These are phyloP conservation scores for Pythium folliculosum DNA, from an alignment of 352 stramenopile genomes.

Conservation along the genomic window DNA sequence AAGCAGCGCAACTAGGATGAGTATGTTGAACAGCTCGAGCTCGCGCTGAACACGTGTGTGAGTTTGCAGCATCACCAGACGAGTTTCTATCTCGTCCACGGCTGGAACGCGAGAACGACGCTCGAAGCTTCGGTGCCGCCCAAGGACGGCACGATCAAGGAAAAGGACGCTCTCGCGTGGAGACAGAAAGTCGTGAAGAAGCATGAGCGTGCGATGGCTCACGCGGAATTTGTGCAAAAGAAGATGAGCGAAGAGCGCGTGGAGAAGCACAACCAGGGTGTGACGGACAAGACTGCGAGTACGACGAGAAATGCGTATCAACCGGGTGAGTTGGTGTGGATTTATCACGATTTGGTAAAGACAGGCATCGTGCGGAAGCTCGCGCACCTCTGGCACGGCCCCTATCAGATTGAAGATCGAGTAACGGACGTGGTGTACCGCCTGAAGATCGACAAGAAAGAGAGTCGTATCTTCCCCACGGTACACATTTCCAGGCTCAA, in stretches of 20 bases:
- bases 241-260: conserved; percentile 21
- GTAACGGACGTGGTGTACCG: conserved; percentile 15
- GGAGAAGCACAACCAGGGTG: conserved; percentile 1
- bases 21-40: not conserved
- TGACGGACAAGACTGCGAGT: not conserved
- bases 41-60: not conserved
- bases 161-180: conserved; percentile 4
- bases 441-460: conserved; percentile 1
- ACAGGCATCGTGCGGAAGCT: conserved; percentile 13
- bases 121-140: conserved; percentile 4
- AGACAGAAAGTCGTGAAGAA: not conserved
- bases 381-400: conserved; percentile 21
- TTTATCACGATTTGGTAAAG: conserved; percentile 23
- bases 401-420: conserved; percentile 11
- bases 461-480: not conserved
- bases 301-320: conserved; percentile 8
- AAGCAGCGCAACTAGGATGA: not conserved
- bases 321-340: conserved; percentile 13
- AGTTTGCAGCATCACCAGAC: not conserved
- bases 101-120: conserved; percentile 11
- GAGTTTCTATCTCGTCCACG: conserved; percentile 5
- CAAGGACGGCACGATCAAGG: conserved; percentile 1
- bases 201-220: conserved; percentile 10
- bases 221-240: conserved; percentile 11
- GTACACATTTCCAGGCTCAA: conserved; percentile 22